Percentiles rank a stretch among this genome's conserved stretches.
These are phyloP conservation scores for Simplicillium sp. DNA, from an alignment of 2,329 filamentous ascomycete species.

Conservation along the genomic window DNA sequence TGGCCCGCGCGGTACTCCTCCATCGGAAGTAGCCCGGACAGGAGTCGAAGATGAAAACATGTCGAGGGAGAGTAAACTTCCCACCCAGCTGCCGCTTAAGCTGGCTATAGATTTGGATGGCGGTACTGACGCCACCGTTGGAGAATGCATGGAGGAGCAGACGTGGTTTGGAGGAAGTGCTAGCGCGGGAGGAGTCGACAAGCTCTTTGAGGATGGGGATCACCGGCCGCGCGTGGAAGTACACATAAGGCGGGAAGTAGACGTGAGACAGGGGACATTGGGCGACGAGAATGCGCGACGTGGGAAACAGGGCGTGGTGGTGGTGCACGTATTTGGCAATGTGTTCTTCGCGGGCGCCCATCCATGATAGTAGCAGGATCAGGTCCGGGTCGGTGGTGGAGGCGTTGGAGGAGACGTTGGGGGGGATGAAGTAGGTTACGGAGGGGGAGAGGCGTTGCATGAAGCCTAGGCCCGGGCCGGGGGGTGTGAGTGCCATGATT, in stretches of 20 bases:
- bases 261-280: conserved; percentile 28
- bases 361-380: conserved; percentile 39
- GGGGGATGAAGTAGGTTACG: conserved; percentile 25
- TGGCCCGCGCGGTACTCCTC: conserved; percentile 26
- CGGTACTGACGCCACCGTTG: conserved; percentile 38
- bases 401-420: conserved; percentile 1
- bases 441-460: conserved; percentile 28
- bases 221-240: conserved; percentile 25
- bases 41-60: conserved; percentile 37
- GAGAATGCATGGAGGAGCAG: conserved; percentile 42
- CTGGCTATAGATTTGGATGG: conserved; percentile 25
- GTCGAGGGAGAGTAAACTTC: conserved; percentile 23
- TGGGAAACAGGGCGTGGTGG: conserved; percentile 34
- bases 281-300: conserved; percentile 35
- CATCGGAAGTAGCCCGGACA: conserved; percentile 35
- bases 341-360: conserved; percentile 38
- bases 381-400: conserved; percentile 27
- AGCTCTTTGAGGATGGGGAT: conserved; percentile 26
- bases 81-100: conserved; percentile 17
- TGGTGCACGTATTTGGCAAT: conserved; percentile 40
- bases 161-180: conserved; percentile 12
- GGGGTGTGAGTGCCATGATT: no score
- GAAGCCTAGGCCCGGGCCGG: conserved; percentile 15
- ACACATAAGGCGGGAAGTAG: conserved; percentile 20
- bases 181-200: conserved; percentile 9